Base-by-base conservation (phyloP, 257 asterid genomes). In the Scutellaria galericulata region DNA sequence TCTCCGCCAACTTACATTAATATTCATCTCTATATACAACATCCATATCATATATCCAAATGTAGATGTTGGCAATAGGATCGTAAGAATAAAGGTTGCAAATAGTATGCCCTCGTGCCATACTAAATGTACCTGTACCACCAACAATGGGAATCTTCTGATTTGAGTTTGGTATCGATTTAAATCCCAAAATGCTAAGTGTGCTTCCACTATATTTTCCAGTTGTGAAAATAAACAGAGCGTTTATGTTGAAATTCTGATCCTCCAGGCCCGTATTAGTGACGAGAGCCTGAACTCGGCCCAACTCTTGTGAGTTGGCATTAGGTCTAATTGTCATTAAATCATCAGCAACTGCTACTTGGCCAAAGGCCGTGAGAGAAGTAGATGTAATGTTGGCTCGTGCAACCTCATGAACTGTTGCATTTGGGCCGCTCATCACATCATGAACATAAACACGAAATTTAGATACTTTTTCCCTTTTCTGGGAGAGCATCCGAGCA, bases 291-390 rank as follows among this genome's bases (percentile, higher is more conserved):
- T 75, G 70, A 2, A 37, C 68, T n/a, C 79, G 68, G 5, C 79
- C 79, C 14, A 66, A 22, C 53, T 66, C 31, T 22, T 57, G 9
- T 5, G 74, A 56, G n/a, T 6, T 13, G 3, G 9, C 20, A 20
- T 47, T 59, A 7, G 74, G 68, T 44, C 20, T 74, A 8, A 6
- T 39, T 0, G 78, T 66, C 1, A 73, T 64, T n/a, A 13, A 0
- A 15, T 42, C 66, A 11, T 64, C 71, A 6, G 45, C 1, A 1
- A 53, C 77, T 35, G 44, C 37, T 0, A 64, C 57, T 2, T n/a
- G 72, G 9, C 78, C 78, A 13, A 73, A 73, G 12, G 41, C 9
- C 22, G 66, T 41, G 41, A 72, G 4, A 7, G 70, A 50, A 27
- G 18, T 42, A 0, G 72, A 9, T 1, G 66, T 64, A 5, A 41